phyloP scores from a whole-genome alignment of 495 filamentous ascomycete species.

The Penicillium bovifimosum region DNA sequence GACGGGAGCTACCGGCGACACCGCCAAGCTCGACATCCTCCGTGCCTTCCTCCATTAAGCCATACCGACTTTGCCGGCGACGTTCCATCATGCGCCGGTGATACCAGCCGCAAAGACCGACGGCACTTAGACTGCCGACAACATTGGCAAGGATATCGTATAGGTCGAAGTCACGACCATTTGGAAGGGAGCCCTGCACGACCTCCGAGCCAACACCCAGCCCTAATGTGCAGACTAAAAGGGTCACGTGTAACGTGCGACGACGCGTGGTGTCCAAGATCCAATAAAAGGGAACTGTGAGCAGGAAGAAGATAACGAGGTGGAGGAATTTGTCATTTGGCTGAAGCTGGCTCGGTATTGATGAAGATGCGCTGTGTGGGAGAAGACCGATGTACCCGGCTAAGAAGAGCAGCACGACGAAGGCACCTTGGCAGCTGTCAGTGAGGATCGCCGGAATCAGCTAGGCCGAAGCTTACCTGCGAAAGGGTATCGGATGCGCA shows the following conservation, averaged over 20 bases:
- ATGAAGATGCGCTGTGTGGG: conserved; percentile 51
- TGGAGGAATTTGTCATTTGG: conserved; percentile 90
- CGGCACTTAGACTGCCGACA: conserved; percentile 63
- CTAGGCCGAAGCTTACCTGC: conserved; percentile 49
- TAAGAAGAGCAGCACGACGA: conserved; percentile 67
- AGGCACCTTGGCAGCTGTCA: conserved; percentile 48
- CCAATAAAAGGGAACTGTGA: conserved; percentile 94
- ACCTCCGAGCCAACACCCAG: conserved; percentile 83
- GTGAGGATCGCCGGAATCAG: conserved; percentile 8
- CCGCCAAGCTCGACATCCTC: conserved; percentile 53
- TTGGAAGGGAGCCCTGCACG: conserved; percentile 74
- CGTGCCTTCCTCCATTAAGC: conserved; percentile 52
- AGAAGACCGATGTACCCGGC: conserved; percentile 75
- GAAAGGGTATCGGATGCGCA: conserved; percentile 70
- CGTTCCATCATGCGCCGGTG: conserved; percentile 93
- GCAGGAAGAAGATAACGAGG: conserved; percentile 78
- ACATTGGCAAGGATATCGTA: conserved; percentile 86
- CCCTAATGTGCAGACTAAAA: conserved; percentile 68
- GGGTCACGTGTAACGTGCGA: conserved; percentile 74
- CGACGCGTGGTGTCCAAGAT: conserved; percentile 84
- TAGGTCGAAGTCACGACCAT: conserved; percentile 74
- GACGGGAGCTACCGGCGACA: conserved; percentile 39
- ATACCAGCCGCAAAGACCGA: conserved; percentile 80
- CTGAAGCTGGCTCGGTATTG: conserved; percentile 60
- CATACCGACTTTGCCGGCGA: conserved; percentile 67